A percentile compares a stretch with the other conserved stretches of the same genome.
phyloP scores from a whole-genome alignment of 164 flowering plant genomes.

The Aristolochia californica region DNA sequence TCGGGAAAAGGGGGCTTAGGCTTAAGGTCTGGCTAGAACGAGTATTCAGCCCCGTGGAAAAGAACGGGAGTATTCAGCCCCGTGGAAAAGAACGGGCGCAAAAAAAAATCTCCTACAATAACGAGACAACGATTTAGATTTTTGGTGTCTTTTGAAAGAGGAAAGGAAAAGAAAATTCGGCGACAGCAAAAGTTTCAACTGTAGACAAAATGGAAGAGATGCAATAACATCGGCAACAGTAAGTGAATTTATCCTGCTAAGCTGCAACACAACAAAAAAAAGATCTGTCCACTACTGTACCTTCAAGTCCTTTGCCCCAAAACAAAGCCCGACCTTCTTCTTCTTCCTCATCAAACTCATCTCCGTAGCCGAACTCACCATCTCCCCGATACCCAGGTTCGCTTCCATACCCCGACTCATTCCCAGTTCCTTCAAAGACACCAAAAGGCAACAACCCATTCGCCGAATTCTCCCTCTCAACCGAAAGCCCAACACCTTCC shows the following conservation, averaged over 20 bases:
- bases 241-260: neutral
- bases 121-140: neutral
- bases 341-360: slow-evolving; percentile 87
- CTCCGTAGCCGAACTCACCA: slow-evolving; percentile 81
- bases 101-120: neutral
- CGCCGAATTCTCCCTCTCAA: slow-evolving; percentile 41
- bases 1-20: too few species aligned
- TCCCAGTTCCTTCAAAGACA: slow-evolving; percentile 39
- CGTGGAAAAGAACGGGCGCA: too few species aligned
- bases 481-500: slow-evolving; percentile 30
- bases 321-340: slow-evolving; percentile 49
- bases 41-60: too few species aligned
- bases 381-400: slow-evolving; percentile 93
- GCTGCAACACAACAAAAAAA: neutral
- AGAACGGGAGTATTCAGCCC: too few species aligned
- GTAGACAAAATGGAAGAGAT: neutral
- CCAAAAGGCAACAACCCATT: slow-evolving; percentile 20
- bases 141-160: too few species aligned
- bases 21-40: too few species aligned
- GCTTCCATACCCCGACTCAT: slow-evolving; percentile 90
- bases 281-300: slow-evolving; percentile 15
- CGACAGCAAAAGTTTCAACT: neutral
- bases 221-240: neutral
- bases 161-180: too few species aligned
- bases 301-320: slow-evolving; percentile 55